Percentiles rank a stretch among this genome's conserved stretches.
Evolutionary conservation across 306 rosid genomes (phyloP).

Genomic region (Sindora glabra): DNA sequence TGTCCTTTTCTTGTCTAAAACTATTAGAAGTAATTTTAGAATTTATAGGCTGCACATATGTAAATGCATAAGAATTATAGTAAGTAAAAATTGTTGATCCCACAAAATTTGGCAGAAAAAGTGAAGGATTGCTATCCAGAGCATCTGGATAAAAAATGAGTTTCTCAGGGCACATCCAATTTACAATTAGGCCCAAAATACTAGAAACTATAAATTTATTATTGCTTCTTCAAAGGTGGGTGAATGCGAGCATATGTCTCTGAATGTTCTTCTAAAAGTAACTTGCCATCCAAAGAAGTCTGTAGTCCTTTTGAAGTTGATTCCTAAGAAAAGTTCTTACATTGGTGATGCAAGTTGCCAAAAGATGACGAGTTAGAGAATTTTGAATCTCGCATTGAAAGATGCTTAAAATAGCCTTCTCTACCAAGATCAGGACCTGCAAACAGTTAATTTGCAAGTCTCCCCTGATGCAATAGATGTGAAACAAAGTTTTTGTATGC

Average conservation of each 20-base stretch:
- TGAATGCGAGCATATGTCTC: slow-evolving; percentile 41
- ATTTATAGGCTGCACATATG: slow-evolving; percentile 76
- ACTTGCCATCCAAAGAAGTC: slow-evolving; percentile 31
- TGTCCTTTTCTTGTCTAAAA: slow-evolving; percentile 45
- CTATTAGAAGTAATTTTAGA: slow-evolving; percentile 52
- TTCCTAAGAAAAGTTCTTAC: slow-evolving; percentile 45
- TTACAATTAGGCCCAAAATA: slow-evolving; percentile 38
- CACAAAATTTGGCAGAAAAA: slow-evolving; percentile 40
- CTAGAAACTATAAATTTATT: slow-evolving; percentile 35
- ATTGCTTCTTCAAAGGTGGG: slow-evolving; percentile 47
- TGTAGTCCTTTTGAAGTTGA: slow-evolving; percentile 28
- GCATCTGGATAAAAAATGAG: slow-evolving; percentile 41
- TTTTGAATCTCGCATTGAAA: slow-evolving; percentile 28
- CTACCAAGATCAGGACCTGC: slow-evolving; percentile 23
- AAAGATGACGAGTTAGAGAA: slow-evolving; percentile 38
- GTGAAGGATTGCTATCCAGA: slow-evolving; percentile 37
- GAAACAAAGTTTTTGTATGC: slow-evolving; percentile 40
- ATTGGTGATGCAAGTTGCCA: slow-evolving; percentile 36
- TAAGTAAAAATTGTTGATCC: slow-evolving; percentile 55
- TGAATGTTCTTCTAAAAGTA: slow-evolving; percentile 37
- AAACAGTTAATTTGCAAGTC: slow-evolving; percentile 32
- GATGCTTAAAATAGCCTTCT: slow-evolving; percentile 37
- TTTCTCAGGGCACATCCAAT: slow-evolving; percentile 40
- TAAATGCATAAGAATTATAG: slow-evolving; percentile 79
- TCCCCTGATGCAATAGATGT: slow-evolving; percentile 23